These are phyloP conservation scores for Termitomyces sp. DNA, from an alignment of 1,284 basidiomycete genomes.

Conservation along the genomic window DNA sequence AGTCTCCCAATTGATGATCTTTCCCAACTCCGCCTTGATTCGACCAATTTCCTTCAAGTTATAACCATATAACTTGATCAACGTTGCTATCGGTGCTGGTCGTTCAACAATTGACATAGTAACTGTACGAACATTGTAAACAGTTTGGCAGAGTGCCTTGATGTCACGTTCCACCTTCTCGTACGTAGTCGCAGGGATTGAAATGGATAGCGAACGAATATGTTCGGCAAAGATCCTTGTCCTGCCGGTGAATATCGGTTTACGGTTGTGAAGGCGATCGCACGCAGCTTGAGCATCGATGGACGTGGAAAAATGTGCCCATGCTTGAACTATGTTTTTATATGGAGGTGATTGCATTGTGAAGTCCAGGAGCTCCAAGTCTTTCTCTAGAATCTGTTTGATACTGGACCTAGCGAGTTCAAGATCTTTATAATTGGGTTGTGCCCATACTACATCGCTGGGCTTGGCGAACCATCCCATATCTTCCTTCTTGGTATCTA, in stretches of 20 bases:
- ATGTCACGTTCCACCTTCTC: constrained; percentile 35
- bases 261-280: constrained; percentile 38
- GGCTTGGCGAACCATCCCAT: constrained; percentile 43
- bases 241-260: constrained; percentile 38
- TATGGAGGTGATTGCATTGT: constrained; percentile 49
- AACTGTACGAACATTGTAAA: constrained; percentile 21
- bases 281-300: constrained; percentile 47
- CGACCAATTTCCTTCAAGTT: constrained; percentile 42
- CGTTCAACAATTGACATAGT: constrained; percentile 26
- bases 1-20: constrained; percentile 54
- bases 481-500: constrained; percentile 34
- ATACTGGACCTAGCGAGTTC: constrained; percentile 36
- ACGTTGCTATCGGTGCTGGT: constrained; percentile 21
- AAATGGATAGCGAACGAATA: constrained; percentile 42
- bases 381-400: constrained; percentile 31
- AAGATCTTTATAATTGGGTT: constrained; percentile 43
- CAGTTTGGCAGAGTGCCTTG: constrained; percentile 26
- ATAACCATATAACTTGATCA: constrained; percentile 42
- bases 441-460: constrained; percentile 46
- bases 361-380: constrained; percentile 39
- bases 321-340: constrained; percentile 39
- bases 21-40: constrained; percentile 56
- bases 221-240: constrained; percentile 46
- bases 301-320: constrained; percentile 47
- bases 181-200: constrained; percentile 34